These are phyloP conservation scores for Penicillium antarcticum DNA, from an alignment of 495 filamentous ascomycete species.

Conservation along the genomic window DNA sequence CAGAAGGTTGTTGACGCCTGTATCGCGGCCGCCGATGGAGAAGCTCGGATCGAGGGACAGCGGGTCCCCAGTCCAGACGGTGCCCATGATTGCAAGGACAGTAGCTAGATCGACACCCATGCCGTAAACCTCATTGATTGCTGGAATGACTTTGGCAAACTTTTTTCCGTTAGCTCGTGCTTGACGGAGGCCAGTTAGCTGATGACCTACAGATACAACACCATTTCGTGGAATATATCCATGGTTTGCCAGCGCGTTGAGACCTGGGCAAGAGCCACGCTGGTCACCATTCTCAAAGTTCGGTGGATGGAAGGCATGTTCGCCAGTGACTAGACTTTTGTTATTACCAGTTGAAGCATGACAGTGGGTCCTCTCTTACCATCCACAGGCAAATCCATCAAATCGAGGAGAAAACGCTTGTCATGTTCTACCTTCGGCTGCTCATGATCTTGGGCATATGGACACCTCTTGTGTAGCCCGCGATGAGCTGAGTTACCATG, in stretches of 20 bases:
- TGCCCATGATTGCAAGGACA: constrained; percentile 50
- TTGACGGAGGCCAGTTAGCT: constrained; percentile 3
- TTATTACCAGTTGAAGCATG: neutral
- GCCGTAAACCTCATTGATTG: constrained; percentile 41
- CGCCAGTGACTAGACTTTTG: constrained; percentile 27
- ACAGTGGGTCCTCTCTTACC: constrained; percentile 12
- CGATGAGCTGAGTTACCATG: neutral
- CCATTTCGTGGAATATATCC: constrained; percentile 53
- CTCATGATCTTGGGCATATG: constrained; percentile 15
- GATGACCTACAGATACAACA: constrained; percentile 31
- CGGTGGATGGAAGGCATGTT: constrained; percentile 37
- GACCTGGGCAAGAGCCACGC: constrained; percentile 48
- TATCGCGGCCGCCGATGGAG: constrained; percentile 33
- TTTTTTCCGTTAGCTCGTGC: constrained; percentile 24
- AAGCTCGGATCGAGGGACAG: constrained; percentile 37
- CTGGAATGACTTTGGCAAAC: constrained; percentile 21
- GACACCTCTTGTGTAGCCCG: constrained; percentile 23
- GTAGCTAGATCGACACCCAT: constrained; percentile 50
- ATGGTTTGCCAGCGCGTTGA: constrained; percentile 54
- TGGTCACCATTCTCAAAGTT: constrained; percentile 35
- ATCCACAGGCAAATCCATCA: constrained; percentile 25
- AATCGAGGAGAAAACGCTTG: constrained; percentile 25
- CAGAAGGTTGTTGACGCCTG: constrained; percentile 29
- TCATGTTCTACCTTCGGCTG: constrained; percentile 5
- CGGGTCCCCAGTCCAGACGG: constrained; percentile 47